phyloP scores from a whole-genome alignment of 2,329 filamentous ascomycete genomes.

The Aspergillus quadrilineatus region DNA sequence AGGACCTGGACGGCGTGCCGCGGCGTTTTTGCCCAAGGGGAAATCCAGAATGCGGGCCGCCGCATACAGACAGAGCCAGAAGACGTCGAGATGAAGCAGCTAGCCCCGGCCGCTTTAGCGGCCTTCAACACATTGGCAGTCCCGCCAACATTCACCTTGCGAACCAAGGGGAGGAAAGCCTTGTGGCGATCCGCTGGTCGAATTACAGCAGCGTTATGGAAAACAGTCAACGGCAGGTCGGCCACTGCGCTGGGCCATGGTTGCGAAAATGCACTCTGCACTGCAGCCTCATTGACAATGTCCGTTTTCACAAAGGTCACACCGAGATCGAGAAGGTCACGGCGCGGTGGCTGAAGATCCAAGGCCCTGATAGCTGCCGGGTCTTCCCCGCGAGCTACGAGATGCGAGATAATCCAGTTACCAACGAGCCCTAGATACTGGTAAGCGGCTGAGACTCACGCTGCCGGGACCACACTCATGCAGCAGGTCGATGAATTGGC shows the following conservation, averaged over 20 bases:
- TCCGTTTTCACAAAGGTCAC: constrained; percentile 52
- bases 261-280: constrained; percentile 48
- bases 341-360: constrained; percentile 50
- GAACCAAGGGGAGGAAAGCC: constrained; percentile 47
- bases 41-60: constrained; percentile 45
- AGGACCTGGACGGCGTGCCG: constrained; percentile 47
- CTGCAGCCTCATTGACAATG: constrained; percentile 49
- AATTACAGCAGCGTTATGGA: constrained; percentile 58
- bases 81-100: constrained; percentile 55
- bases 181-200: constrained; percentile 51
- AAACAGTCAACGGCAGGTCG: constrained; percentile 54
- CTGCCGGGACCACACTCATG: not conserved
- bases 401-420: constrained; percentile 54
- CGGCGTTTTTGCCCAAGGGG: constrained; percentile 46
- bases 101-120: constrained; percentile 48
- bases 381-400: constrained; percentile 54
- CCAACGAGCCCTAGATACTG: constrained; percentile 53
- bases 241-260: constrained; percentile 48
- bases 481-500: not conserved
- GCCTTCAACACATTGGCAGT: constrained; percentile 52
- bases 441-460: not conserved
- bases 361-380: constrained; percentile 55
- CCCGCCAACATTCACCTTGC: constrained; percentile 53
- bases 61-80: constrained; percentile 50
- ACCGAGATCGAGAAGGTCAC: constrained; percentile 43